A percentile compares a stretch with the other conserved stretches of the same genome.
Evolutionary conservation across 1,284 basidiomycete genomes (phyloP).

Genomic region (Boletellus sp.): DNA sequence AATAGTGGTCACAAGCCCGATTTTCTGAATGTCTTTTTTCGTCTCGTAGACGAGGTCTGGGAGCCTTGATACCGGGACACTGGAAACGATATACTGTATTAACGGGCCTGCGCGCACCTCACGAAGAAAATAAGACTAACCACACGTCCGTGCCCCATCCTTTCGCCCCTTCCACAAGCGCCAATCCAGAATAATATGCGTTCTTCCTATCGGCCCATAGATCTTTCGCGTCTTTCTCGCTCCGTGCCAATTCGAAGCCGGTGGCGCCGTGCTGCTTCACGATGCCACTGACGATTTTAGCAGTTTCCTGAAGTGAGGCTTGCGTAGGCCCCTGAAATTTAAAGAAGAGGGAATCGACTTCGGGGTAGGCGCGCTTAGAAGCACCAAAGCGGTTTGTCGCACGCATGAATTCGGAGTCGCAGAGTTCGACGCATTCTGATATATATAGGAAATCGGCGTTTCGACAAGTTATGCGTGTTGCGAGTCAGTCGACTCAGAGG

Average conservation of each 20-base stretch:
- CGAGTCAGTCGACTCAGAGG: not conserved
- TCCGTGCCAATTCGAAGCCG: conserved; percentile 67
- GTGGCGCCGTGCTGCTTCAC: conserved; percentile 64
- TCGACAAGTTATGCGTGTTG: not conserved
- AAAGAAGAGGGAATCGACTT: conserved; percentile 78
- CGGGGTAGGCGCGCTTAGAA: conserved; percentile 58
- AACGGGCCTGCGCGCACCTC: not conserved
- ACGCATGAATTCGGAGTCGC: conserved; percentile 69
- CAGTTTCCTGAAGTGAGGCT: conserved; percentile 60
- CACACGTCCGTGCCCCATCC: conserved; percentile 87
- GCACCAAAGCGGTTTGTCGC: conserved; percentile 66
- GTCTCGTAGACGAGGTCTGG: conserved; percentile 76
- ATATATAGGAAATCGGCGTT: not conserved
- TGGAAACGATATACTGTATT: conserved; percentile 21
- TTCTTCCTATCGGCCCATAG: conserved; percentile 89
- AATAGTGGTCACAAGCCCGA: conserved; percentile 62
- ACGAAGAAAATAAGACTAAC: conserved; percentile 40
- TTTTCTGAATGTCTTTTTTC: conserved; percentile 62
- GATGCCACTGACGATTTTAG: conserved; percentile 55
- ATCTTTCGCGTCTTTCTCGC: conserved; percentile 66
- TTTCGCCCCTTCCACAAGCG: conserved; percentile 57
- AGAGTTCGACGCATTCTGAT: conserved; percentile 73
- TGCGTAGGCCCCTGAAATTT: conserved; percentile 78
- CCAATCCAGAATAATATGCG: conserved; percentile 69
- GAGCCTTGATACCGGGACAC: conserved; percentile 79